Base-by-base conservation (phyloP, 1,139 yeast genomes). In the Pichia sp. region DNA sequence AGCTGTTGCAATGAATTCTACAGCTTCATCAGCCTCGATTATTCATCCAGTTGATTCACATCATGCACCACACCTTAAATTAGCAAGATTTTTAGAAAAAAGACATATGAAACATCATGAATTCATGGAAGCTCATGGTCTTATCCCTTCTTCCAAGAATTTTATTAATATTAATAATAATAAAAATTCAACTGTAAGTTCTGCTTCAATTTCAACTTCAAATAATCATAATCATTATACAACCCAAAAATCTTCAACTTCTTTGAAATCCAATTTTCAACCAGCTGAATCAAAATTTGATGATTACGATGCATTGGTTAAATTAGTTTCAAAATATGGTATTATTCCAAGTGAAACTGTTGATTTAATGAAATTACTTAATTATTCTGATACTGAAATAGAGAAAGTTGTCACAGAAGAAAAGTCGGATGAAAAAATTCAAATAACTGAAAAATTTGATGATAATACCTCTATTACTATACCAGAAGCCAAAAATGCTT, bases 251-350 rank as follows among this genome's bases (percentile, higher is more conserved):
- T 32, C 35, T 22, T 4, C 8, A 22, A 22, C 25, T 6, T 4
- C 25, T 9, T 12, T 7, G 5, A 32, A 32, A 32, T 5, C 7
- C n/a, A 22, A 22, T 10, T 9, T 10, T 22, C 35, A 37, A 27
- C 39, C 40, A 12, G 31, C 20, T 6, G 37, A 33, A 4, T 47
- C 49, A 4, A 50, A 48, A 34, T 50, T 50, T 34, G 36, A 50
- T 22, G 48, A 51, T 42, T 51, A 42, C 22, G 30, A 38, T 30
- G 51, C 54, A 7, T 39, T 53, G 10, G 29, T 30, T 6, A 45
- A 54, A 28, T 40, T 62, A 31, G 53, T 60, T 3, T 45, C 72
- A 38, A 77, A 78, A 55, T 82, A 82, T 56, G 86, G 87, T n/a
- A 65, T 74, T 6, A 46, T 53, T 30, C 73, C 76, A 0, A 86